phyloP scores from a whole-genome alignment of 2,329 filamentous ascomycete genomes.

The Epichloe hybrida region DNA sequence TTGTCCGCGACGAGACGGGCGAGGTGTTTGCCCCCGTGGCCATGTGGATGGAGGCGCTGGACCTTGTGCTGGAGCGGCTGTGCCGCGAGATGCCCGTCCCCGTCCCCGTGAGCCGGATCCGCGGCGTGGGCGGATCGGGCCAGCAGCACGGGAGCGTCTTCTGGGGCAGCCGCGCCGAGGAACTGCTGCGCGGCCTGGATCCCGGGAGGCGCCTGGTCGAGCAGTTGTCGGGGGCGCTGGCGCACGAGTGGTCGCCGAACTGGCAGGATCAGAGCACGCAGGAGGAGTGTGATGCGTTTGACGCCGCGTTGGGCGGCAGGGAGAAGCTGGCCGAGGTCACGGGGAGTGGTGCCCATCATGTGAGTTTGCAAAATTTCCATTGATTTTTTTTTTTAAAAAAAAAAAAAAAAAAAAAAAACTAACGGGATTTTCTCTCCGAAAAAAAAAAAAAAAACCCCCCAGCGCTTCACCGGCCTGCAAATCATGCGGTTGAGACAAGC shows the following conservation, averaged over 20 bases:
- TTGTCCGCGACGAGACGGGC: slow-evolving; percentile 65
- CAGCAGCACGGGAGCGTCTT: slow-evolving; percentile 98
- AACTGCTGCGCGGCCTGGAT: slow-evolving; percentile 47
- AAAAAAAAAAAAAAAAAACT: too few relatives aligned
- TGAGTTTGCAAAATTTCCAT: slow-evolving; percentile 28
- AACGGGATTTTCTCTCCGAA: neutral
- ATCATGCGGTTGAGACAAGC: slow-evolving; percentile 78
- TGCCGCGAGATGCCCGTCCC: slow-evolving; percentile 48
- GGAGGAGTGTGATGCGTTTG: slow-evolving; percentile 79
- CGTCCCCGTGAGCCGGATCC: slow-evolving; percentile 63
- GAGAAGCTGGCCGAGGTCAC: slow-evolving; percentile 64
- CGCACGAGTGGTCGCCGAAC: slow-evolving; percentile 80
- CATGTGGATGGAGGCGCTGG: slow-evolving; percentile 87
- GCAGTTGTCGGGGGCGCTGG: slow-evolving; percentile 61
- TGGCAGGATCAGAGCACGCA: slow-evolving; percentile 98
- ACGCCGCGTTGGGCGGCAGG: slow-evolving; percentile 52
- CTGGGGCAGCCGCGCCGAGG: slow-evolving; percentile 62
- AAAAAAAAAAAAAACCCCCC: neutral
- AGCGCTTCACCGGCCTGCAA: slow-evolving; percentile 95
- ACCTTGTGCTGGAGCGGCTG: slow-evolving; percentile 67
- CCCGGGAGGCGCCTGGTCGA: slow-evolving; percentile 49
- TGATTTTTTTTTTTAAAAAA: too few relatives aligned
- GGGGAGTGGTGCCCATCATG: slow-evolving; percentile 83
- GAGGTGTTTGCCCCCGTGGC: slow-evolving; percentile 89
- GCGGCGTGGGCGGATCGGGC: slow-evolving; percentile 77